Evolutionary conservation across 108 stramenopile species (phyloP).

Genomic region (Bacterosira constricta): DNA sequence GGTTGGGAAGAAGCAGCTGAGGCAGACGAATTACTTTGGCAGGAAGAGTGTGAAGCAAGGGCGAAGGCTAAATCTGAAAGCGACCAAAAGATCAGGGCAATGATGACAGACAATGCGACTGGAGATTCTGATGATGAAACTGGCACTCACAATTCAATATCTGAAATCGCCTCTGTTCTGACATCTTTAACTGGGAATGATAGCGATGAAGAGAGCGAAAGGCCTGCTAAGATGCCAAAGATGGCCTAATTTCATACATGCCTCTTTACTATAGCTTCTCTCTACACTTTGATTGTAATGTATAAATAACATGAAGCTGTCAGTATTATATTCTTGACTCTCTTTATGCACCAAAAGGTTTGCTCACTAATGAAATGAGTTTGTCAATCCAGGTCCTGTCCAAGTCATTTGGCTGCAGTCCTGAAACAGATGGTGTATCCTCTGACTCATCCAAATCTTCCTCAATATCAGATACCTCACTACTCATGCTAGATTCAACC

Average conservation of each 20-base stretch:
- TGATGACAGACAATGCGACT: slow-evolving; percentile 29
- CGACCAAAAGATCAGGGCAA: slow-evolving; percentile 35
- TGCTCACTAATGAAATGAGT: slow-evolving; percentile 15
- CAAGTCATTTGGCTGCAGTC: slow-evolving; percentile 1
- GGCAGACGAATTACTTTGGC: slow-evolving; percentile 62
- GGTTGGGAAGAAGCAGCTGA: slow-evolving; percentile 79
- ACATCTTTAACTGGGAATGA: slow-evolving; percentile 8
- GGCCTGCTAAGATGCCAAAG: background rate
- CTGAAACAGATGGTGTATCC: background rate
- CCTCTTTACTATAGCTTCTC: too few species aligned
- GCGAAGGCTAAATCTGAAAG: slow-evolving; percentile 34
- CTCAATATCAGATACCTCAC: background rate
- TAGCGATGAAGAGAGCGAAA: background rate
- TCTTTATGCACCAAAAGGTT: slow-evolving; percentile 2
- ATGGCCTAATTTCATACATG: background rate
- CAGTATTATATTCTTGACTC: too few species aligned
- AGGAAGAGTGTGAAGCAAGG: slow-evolving; percentile 41
- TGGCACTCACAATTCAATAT: slow-evolving; percentile 3
- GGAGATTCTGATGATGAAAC: slow-evolving; percentile 18
- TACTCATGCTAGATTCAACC: background rate
- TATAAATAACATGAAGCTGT: too few species aligned
- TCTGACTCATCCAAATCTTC: background rate
- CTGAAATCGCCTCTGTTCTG: slow-evolving; percentile 17
- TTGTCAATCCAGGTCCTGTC: slow-evolving; percentile 29
- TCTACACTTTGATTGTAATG: too few species aligned